Conservation (phyloP, 305 asterid genomes). For the Rubia tinctorum region DNA sequence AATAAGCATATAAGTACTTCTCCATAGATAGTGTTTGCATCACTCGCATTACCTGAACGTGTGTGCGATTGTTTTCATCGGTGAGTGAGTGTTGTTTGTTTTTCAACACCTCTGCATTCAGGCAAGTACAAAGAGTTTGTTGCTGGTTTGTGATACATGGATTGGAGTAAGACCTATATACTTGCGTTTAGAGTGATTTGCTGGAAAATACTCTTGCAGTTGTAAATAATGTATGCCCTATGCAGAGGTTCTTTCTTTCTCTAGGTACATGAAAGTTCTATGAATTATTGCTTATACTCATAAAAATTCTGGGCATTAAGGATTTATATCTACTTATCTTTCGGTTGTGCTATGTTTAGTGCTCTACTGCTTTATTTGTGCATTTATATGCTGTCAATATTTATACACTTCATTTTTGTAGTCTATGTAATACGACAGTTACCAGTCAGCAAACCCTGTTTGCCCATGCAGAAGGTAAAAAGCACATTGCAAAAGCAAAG, state of each 20-base stretch:
- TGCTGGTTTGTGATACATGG: neutral
- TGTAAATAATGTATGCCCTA: neutral
- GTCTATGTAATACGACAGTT: conserved; percentile 85
- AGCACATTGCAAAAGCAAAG: conserved; percentile 89
- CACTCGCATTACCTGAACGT: neutral
- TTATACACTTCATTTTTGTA: conserved; percentile 31
- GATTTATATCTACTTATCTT: neutral
- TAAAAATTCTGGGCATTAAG: neutral
- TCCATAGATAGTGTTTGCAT: neutral
- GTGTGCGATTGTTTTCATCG: neutral
- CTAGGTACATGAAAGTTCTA: neutral
- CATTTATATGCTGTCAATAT: neutral
- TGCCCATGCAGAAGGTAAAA: conserved; percentile 93
- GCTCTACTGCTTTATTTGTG: neutral
- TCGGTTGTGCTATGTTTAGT: neutral
- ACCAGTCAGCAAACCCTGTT: conserved; percentile 92
- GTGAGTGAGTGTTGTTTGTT: neutral
- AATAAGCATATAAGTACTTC: neutral
- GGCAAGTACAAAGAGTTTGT: neutral
- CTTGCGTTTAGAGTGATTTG: neutral
- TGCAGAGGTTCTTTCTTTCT: neutral
- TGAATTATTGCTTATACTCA: too few species aligned
- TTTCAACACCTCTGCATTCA: neutral
- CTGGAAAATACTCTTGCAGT: neutral
- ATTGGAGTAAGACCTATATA: neutral